Conservation (phyloP, 2,329 filamentous ascomycete genomes). For the Fusarium fracticaudum region DNA sequence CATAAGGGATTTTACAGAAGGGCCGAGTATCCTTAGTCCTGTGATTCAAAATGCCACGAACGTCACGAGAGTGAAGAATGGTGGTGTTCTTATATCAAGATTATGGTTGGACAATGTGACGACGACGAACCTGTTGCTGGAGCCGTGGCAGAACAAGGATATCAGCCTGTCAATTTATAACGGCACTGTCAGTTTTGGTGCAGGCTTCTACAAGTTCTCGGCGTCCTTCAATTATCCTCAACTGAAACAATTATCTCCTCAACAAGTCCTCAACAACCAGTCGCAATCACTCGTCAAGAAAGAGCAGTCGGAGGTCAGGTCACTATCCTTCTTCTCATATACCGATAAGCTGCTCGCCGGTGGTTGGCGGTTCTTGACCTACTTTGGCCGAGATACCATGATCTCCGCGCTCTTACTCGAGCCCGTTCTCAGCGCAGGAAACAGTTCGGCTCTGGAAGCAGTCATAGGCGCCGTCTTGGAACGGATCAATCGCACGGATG, state of each 20-base stretch:
- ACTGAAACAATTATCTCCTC: slow-evolving; percentile 60
- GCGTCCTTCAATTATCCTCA: slow-evolving; percentile 72
- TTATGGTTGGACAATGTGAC: slow-evolving; percentile 72
- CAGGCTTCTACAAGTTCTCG: slow-evolving; percentile 66
- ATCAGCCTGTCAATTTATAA: slow-evolving; percentile 47
- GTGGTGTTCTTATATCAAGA: slow-evolving; percentile 59
- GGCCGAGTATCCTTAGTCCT: slow-evolving; percentile 60
- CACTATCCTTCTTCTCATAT: slow-evolving; percentile 70
- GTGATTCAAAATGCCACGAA: slow-evolving; percentile 64
- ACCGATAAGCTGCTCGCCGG: slow-evolving; percentile 70
- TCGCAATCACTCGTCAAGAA: slow-evolving; percentile 57
- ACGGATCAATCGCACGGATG: slow-evolving; percentile 67
- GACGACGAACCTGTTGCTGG: slow-evolving; percentile 61
- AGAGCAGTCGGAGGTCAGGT: slow-evolving; percentile 4
- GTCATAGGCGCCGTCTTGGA: slow-evolving; percentile 70
- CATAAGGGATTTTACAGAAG: slow-evolving; percentile 71
- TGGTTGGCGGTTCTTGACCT: slow-evolving; percentile 73
- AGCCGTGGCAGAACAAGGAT: slow-evolving; percentile 45
- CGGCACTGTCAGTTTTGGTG: slow-evolving; percentile 56
- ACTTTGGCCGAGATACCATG: slow-evolving; percentile 73
- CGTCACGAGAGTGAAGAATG: slow-evolving; percentile 50
- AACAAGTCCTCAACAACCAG: slow-evolving; percentile 59
- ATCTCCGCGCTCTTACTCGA: slow-evolving; percentile 68
- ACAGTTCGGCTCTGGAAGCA: slow-evolving; percentile 66
- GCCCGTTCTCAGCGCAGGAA: slow-evolving; percentile 64